Base-by-base conservation (phyloP, 805 yeast genomes). In the Saccharomyces paradoxus region DNA sequence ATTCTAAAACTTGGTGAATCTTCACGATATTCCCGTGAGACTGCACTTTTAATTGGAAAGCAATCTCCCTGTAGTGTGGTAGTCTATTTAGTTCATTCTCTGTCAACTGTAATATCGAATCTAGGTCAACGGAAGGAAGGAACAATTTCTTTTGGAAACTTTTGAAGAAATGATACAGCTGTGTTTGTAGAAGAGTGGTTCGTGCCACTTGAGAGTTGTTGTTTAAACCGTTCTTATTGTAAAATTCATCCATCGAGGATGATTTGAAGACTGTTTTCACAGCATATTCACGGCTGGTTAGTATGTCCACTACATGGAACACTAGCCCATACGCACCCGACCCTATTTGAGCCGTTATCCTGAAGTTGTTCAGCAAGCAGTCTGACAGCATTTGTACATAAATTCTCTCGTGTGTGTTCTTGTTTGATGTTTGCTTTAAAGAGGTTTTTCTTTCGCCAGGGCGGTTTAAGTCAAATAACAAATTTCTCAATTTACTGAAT, bases 321-420 rank as follows among this genome's bases (percentile, higher is more conserved):
- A 89, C 92, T 31, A 86, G 75, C 4, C 96, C 96, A 63, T 84
- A 89, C 24, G 96, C 90, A 28, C 97, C 97, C 0, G 92, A 80
- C 7, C 96, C 96, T 10, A 65, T 49, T 41, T 67, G 68, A 6
- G 57, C 53, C 3, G 56, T 50, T 7, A 68, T 62, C 49, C 58
- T 59, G 52, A 56, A 65, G 52, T 68, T 66, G 53, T 68, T 68
- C 4, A 68, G 62, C 52, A 60, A 61, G 44, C 65, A 62, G 47
- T 64, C 60, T 48, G 54, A 53, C 9, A 65, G 51, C 63, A 63
- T 64, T 37, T 37, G 44, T 17, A 37, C 44, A 37, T 9, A 37
- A 37, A 37, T 8, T 17, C 8, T 32, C 21, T 32, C 9, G 41
- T 14, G 24, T 37, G n/a, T 37, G 13, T 8, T 21, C 44, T 17